Percentiles rank a stretch among this genome's conserved stretches.
Evolutionary conservation across 129 eudicot species (phyloP).

Genomic region (Scalesia atractyloides): DNA sequence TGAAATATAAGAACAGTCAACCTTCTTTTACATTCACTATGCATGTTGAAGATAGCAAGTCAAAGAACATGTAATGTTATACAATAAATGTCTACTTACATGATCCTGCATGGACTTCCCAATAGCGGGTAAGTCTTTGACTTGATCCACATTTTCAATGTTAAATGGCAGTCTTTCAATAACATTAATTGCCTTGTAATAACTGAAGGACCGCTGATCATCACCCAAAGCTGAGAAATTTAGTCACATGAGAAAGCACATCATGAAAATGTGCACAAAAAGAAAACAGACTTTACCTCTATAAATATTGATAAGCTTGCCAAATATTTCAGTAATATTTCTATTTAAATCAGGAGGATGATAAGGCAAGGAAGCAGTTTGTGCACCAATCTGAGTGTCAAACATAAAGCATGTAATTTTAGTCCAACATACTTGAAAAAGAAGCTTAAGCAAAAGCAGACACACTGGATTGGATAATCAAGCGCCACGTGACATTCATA

Average conservation of each 20-base stretch:
- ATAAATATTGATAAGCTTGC: conserved; percentile 84
- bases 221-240: conserved; percentile 77
- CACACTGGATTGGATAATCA: no score
- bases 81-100: conserved; percentile 46
- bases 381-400: conserved; percentile 49
- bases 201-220: conserved; percentile 92
- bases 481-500: no score
- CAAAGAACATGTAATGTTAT: not conserved
- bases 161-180: conserved; percentile 88
- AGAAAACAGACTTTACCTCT: conserved; percentile 54
- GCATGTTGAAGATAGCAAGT: conserved; percentile 14
- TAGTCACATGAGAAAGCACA: conserved; percentile 16
- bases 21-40: not conserved
- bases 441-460: not conserved
- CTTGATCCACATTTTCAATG: conserved; percentile 81
- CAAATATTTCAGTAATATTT: conserved; percentile 80
- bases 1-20: conserved; percentile 2
- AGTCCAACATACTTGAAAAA: not conserved
- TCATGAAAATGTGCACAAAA: conserved; percentile 19
- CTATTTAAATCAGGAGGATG: conserved; percentile 85
- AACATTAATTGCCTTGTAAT: conserved; percentile 90
- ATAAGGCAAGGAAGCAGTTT: conserved; percentile 61
- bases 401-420: conserved; percentile 19
- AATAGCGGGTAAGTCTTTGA: conserved; percentile 77
- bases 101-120: conserved; percentile 97